Base-by-base conservation (phyloP, 768 basidiomycete species). In the Suillus subalutaceus region DNA sequence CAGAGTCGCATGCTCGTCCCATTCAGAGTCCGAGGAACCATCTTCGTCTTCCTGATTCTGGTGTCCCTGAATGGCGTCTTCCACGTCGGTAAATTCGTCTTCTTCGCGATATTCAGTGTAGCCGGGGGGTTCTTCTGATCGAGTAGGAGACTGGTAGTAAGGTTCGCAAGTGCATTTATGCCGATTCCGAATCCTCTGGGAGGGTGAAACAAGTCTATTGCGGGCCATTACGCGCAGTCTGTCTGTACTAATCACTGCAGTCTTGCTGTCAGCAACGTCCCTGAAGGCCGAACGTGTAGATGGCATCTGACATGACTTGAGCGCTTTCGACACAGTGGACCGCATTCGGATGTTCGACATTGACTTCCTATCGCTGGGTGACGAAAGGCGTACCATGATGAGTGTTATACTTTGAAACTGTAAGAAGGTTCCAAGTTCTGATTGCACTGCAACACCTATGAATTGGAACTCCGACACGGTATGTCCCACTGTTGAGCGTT, bases 1-100 rank as follows among this genome's bases (percentile, higher is more conserved):
- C 62, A 76, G 70, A 32, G 75, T 67, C 1, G 73, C 65, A 23
- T 72, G 70, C n/a, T 77, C 72, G 67, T 78, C 75, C 71, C 73
- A 77, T 65, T 66, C 32, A 41, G 60, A 52, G 44, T 59, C 40
- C 16, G 12, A 15, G 35, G 23, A 68, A 65, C 66, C 57, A 50
- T 62, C n/a, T 48, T 63, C 40, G n/a, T 62, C 56, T 13, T 64
- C 53, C 41, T 30, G 6, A 58, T 58, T 30, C 26, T 16, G 50
- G 59, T 62, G 65, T 37, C 23, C 59, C 16, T 43, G 41, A 4
- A 43, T 60, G 6, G 26, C 41, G 16, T 43, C 41, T 12, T 43
- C 41, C 3, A 6, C 26, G 10, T 60, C 41, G 41, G 18, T 43
- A 7, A 60, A 60, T 32, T 60, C 40, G 26, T 32, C 41, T 4